Percentiles rank a stretch among this genome's conserved stretches.
Conservation (phyloP, 768 basidiomycete species). For the Pisolithus tinctorius region DNA sequence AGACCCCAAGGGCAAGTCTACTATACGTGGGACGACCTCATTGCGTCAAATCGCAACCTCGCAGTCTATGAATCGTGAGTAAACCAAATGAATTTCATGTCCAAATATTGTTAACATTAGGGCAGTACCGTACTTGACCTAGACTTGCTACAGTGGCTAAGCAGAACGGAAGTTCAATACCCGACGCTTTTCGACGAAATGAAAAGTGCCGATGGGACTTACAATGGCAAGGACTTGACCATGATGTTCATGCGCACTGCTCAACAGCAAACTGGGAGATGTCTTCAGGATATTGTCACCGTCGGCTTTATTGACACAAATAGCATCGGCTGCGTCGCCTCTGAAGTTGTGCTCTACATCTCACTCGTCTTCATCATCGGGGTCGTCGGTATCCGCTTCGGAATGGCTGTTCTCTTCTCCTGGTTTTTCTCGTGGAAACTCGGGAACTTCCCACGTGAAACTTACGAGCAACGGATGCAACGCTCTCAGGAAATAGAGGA, state of each 20-base stretch:
- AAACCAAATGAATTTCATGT: neutral
- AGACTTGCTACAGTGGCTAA: constrained; percentile 78
- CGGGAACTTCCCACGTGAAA: constrained; percentile 89
- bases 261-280: constrained; percentile 62
- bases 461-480: constrained; percentile 86
- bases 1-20: constrained; percentile 78
- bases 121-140: constrained; percentile 84
- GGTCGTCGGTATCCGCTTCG: constrained; percentile 90
- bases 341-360: constrained; percentile 87
- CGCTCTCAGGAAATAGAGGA: constrained; percentile 88
- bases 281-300: constrained; percentile 78
- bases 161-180: constrained; percentile 70
- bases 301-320: constrained; percentile 94
- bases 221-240: constrained; percentile 80
- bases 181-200: constrained; percentile 79
- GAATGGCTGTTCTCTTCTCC: constrained; percentile 93
- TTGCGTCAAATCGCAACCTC: constrained; percentile 61
- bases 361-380: constrained; percentile 97
- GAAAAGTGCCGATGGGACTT: constrained; percentile 62
- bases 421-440: constrained; percentile 99
- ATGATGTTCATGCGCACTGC: constrained; percentile 73
- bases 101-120: constrained; percentile 5
- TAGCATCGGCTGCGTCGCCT: constrained; percentile 94
- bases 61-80: constrained; percentile 94
- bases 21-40: constrained; percentile 87